Evolutionary conservation across 2,329 filamentous ascomycete genomes (phyloP).

Genomic region (Claviceps sorghi): DNA sequence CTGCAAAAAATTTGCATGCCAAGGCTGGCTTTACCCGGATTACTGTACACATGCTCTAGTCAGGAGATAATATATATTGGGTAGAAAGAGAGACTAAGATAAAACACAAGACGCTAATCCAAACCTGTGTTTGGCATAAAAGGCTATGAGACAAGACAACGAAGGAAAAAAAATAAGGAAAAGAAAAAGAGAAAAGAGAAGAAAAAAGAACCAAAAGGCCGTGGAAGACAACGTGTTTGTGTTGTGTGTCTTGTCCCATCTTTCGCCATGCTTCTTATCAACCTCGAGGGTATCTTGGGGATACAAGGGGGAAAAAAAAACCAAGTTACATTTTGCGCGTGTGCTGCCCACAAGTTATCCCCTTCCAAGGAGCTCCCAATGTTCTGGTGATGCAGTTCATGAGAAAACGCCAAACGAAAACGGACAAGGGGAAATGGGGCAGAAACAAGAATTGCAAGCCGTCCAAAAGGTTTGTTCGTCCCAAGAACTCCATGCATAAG

Average conservation of each 20-base stretch:
- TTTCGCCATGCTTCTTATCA: neutral
- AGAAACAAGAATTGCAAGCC: neutral
- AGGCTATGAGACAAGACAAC: conserved; percentile 2
- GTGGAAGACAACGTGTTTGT: neutral
- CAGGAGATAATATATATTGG: neutral
- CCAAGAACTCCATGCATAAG: neutral
- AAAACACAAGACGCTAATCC: neutral
- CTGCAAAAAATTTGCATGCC: too few relatives aligned
- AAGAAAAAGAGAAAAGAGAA: conserved; percentile 2
- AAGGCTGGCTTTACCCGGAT: too few relatives aligned
- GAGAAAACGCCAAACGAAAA: neutral
- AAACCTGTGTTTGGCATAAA: neutral
- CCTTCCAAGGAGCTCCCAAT: neutral
- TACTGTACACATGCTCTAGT: neutral
- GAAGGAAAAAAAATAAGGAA: conserved; percentile 15
- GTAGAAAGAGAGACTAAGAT: neutral
- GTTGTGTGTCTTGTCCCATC: neutral
- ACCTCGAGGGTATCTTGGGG: neutral
- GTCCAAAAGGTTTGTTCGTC: neutral
- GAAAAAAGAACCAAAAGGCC: neutral
- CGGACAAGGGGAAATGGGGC: neutral
- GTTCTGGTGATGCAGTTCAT: conserved; percentile 2
- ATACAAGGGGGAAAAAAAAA: neutral
- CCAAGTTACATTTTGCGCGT: neutral
- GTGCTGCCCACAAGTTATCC: neutral